phyloP scores from a whole-genome alignment of 2,329 filamentous ascomycete species.

The Neonectria faginata region DNA sequence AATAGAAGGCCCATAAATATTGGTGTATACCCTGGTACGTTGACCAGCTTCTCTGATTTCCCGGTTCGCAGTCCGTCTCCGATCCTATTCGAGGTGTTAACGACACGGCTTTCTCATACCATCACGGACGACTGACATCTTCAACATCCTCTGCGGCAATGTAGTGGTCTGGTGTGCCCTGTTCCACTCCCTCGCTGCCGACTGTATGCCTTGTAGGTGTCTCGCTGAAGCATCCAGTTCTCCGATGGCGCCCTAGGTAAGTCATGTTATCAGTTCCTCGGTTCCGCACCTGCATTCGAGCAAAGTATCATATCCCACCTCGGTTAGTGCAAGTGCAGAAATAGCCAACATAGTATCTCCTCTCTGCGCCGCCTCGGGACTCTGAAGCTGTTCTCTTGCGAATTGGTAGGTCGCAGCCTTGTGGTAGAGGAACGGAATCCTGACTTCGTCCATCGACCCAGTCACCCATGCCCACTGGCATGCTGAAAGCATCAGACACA shows the following conservation, averaged over 20 bases:
- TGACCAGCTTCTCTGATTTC: constrained; percentile 54
- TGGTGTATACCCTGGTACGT: constrained; percentile 57
- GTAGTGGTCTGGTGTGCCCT: constrained; percentile 37
- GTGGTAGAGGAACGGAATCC: constrained; percentile 59
- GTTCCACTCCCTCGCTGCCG: constrained; percentile 42
- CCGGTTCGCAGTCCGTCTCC: constrained; percentile 55
- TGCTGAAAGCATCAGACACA: constrained; percentile 58
- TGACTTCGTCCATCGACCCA: constrained; percentile 58
- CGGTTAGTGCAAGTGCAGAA: constrained; percentile 57
- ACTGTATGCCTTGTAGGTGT: constrained; percentile 55
- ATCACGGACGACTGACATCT: constrained; percentile 49
- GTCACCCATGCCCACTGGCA: constrained; percentile 61
- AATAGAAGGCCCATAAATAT: constrained; percentile 59
- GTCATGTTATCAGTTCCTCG: constrained; percentile 26
- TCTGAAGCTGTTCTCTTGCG: constrained; percentile 56
- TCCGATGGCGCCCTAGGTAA: constrained; percentile 55
- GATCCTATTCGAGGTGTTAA: constrained; percentile 49
- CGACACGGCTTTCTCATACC: constrained; percentile 14
- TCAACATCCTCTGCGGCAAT: constrained; percentile 58
- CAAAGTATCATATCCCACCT: constrained; percentile 47
- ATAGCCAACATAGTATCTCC: constrained; percentile 59
- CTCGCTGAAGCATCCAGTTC: constrained; percentile 58
- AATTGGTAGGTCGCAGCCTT: constrained; percentile 61
- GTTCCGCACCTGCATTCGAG: constrained; percentile 8
- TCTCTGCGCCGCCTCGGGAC: constrained; percentile 52